Conservation (phyloP, 768 basidiomycete genomes). For the Filobasidium floriforme region DNA sequence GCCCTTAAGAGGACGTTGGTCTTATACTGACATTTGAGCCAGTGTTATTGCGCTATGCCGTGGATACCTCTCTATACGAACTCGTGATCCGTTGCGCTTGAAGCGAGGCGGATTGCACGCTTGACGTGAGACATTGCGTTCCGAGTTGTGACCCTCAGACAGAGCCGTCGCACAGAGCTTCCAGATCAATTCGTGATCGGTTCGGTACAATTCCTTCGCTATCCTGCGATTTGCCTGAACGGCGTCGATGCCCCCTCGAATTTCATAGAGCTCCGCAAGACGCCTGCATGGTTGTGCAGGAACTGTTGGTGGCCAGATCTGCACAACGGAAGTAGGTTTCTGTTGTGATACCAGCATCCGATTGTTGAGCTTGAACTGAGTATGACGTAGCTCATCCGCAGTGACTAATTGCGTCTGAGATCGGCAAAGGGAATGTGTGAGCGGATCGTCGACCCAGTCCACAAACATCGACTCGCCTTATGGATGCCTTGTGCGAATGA, state of each 20-base stretch:
- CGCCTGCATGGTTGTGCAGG: conserved; percentile 1
- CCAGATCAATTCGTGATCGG: conserved; percentile 12
- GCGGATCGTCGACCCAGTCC: too few species aligned
- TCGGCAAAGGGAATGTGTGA: too few species aligned
- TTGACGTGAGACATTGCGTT: neutral
- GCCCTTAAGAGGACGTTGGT: neutral
- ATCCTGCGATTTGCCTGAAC: conserved; percentile 1
- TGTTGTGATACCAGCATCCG: conserved; percentile 12
- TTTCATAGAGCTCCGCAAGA: conserved; percentile 11
- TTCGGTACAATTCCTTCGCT: neutral
- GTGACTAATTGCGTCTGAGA: conserved; percentile 6
- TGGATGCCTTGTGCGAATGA: conserved; percentile 11
- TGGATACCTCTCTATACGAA: too few species aligned
- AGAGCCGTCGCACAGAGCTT: conserved; percentile 7
- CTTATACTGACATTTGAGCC: conserved; percentile 1
- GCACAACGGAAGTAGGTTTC: conserved; percentile 7
- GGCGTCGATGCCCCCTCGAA: conserved; percentile 1
- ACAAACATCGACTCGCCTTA: neutral
- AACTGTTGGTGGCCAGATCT: neutral
- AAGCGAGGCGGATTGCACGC: neutral
- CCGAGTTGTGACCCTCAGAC: neutral
- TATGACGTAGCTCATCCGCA: neutral
- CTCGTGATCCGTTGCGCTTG: neutral
- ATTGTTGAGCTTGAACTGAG: conserved; percentile 6
- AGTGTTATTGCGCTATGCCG: neutral